These are phyloP conservation scores for Coemansia sp. DNA, from an alignment of 371 early-diverging fungal genomes.

Conservation along the genomic window DNA sequence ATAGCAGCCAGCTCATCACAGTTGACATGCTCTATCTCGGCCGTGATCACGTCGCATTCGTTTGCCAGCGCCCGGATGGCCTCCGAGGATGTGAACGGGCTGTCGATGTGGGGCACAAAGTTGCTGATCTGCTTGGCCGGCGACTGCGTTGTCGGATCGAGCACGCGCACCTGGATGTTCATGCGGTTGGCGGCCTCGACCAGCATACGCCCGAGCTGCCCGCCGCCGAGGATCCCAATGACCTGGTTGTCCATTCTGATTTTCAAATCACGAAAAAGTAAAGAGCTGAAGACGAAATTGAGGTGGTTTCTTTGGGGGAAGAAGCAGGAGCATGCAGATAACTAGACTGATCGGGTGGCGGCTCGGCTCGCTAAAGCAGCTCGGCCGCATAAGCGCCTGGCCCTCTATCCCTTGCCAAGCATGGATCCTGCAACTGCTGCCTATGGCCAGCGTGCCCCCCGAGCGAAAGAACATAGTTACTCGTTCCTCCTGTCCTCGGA, in stretches of 20 bases:
- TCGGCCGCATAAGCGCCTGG: slow-evolving; percentile 55
- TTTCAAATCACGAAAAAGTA: too few relatives aligned
- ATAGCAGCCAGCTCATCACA: slow-evolving; percentile 68
- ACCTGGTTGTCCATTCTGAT: slow-evolving; percentile 36
- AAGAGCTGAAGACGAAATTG: too few relatives aligned
- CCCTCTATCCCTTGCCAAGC: slow-evolving; percentile 62
- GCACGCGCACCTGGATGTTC: slow-evolving; percentile 75
- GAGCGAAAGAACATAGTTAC: too few relatives aligned
- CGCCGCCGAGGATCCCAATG: slow-evolving; percentile 61
- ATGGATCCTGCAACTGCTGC: slow-evolving; percentile 56
- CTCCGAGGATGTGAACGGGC: slow-evolving; percentile 74
- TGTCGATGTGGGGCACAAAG: slow-evolving; percentile 68
- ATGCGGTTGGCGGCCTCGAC: slow-evolving; percentile 91
- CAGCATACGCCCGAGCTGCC: slow-evolving; percentile 96
- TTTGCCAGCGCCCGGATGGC: slow-evolving; percentile 74
- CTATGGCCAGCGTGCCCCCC: too few relatives aligned
- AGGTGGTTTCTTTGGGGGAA: too few relatives aligned
- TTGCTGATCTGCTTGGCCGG: slow-evolving; percentile 88
- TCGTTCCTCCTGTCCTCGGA: neutral
- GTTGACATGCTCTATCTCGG: slow-evolving; percentile 97
- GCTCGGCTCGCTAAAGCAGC: too few relatives aligned
- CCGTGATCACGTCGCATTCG: slow-evolving; percentile 80
- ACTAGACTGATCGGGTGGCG: too few relatives aligned
- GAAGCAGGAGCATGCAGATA: too few relatives aligned
- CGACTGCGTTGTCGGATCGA: slow-evolving; percentile 70